Evolutionary conservation across 2,329 filamentous ascomycete species (phyloP), one percentile per base, ranked within the genome.

Genomic region (Cyclaneusma minus): DNA sequence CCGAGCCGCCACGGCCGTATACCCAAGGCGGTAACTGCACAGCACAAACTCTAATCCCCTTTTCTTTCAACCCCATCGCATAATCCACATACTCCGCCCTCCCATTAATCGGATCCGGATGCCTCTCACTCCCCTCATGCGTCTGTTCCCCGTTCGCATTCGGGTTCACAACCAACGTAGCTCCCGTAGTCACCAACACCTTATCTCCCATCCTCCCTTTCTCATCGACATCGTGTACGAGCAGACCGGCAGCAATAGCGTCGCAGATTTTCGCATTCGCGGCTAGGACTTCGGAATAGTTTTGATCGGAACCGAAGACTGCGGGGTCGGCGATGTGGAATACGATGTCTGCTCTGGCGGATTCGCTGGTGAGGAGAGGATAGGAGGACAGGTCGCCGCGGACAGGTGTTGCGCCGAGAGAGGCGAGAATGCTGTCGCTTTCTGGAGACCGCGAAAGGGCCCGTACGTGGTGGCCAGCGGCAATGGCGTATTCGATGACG

Each of bases 21-120:
- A 61, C 56, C 14, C 43, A 60, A 0, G 55, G 54, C 3, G 57
- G 43, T 1, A 61, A 42, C 0, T 56, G 48, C 4, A 62, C 40
- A 6, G 41, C 34, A 11, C 35, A 42, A 4, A 55, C 50, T 4
- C 41, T 36, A 14, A 62, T 36, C 3, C 50, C 49, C 19, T 44
- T 38, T 5, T 36, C 33, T 5, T 33, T 32, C 12, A 47, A 41
- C 3, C 18, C 20, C 8, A 51, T 35, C 1, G 47, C 45, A 29
- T 56, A 36, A 5, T 26, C n/a, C 35, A 53, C 52, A 22, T 43
- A 34, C 7, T 27, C 27, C 27, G 40, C 20, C 8, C 50, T 46
- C 17, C 38, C 34, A 16, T 43, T 35, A 7, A 48, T 21, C 2
- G 42, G 36, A 7, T 40, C 38, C 11, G 38, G 13, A 16, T 31